Base-by-base conservation (phyloP, 2,329 filamentous ascomycete species). In the Elsinoe fawcettii region DNA sequence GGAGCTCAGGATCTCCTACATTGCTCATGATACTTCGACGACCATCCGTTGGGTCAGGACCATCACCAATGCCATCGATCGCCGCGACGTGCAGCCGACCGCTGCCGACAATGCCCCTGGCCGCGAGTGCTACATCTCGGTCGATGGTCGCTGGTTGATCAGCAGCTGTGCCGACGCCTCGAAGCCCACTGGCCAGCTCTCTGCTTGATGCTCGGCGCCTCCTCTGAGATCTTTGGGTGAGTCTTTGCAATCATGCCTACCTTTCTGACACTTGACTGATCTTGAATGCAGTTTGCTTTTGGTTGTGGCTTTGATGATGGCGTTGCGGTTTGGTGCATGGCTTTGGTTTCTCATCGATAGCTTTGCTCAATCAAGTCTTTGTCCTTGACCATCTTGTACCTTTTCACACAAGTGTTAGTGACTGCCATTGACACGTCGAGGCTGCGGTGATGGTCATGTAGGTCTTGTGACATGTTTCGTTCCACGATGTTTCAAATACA, bases 51-150 rank as follows among this genome's bases (percentile, higher is more conserved):
- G 23, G 18, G 23, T 11, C 41, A 25, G 7, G 4, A 25, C 23
- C 41, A 46, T 25, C 11, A 23, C 46, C n/a, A 22, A 51, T 22
- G 25, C 3, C 20, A 30, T 30, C 9, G 25, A 27, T 22, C 46
- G 46, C 25, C n/a, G 20, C 20, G 23, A 25, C 16, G 7, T 30
- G 4, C 5, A 51, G 11, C 27, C 18, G 5, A 16, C 25, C 6
- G 34, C 34, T n/a, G 34, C 9, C 5, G 34, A 4, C 34, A 37
- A 37, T 14, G 34, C 34, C 11, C 34, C 34, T 37, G 34, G 34
- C 14, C 34, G 34, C 36, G 32, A 55, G 16, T 55, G 51, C 51
- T 55, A 55, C 37, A 39, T 43, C 37, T 55, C 51, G 16, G 22
- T 41, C 20, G 36, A 55, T 25, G 32, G 36, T 11, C 51, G 43